These are phyloP conservation scores for Orbilia brochopaga DNA, from an alignment of 2,329 filamentous ascomycete genomes.

Conservation along the genomic window DNA sequence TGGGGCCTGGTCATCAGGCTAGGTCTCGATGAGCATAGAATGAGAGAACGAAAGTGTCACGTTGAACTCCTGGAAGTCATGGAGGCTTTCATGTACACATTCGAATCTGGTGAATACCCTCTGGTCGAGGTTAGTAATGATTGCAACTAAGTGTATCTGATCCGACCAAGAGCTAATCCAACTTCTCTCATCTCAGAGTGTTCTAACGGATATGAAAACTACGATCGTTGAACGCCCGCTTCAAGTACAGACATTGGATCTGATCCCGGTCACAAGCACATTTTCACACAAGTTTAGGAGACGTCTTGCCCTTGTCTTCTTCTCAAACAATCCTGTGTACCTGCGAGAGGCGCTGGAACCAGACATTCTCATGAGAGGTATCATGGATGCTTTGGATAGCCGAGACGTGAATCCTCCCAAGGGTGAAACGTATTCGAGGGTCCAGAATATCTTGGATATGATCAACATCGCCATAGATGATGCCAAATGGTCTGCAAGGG, in stretches of 20 bases:
- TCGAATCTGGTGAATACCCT: slow-evolving; percentile 59
- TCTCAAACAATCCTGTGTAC: slow-evolving; percentile 60
- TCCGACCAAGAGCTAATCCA: not conserved
- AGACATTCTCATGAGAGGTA: slow-evolving; percentile 59
- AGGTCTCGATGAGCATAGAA: slow-evolving; percentile 19
- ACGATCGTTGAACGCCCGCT: slow-evolving; percentile 64
- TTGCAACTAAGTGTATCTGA: not conserved
- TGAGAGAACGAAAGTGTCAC: slow-evolving; percentile 24
- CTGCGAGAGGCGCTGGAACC: slow-evolving; percentile 57
- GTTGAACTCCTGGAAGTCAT: slow-evolving; percentile 10
- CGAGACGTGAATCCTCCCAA: slow-evolving; percentile 64
- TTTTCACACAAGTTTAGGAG: slow-evolving; percentile 68
- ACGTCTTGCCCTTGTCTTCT: slow-evolving; percentile 69
- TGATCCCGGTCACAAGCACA: slow-evolving; percentile 65
- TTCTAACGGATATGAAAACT: slow-evolving; percentile 60
- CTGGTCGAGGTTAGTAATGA: not conserved
- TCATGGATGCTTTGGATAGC: slow-evolving; percentile 60
- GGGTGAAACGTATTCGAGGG: slow-evolving; percentile 68
- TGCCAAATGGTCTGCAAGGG: slow-evolving; percentile 58
- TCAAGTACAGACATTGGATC: slow-evolving; percentile 66
- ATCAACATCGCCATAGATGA: slow-evolving; percentile 78
- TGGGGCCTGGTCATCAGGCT: slow-evolving; percentile 24
- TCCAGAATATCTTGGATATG: slow-evolving; percentile 70
- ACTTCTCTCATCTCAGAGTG: slow-evolving; percentile 59
- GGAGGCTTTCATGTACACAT: slow-evolving; percentile 56